These are phyloP conservation scores for Boechera retrofracta DNA, from an alignment of 345 rosid species.

Conservation along the genomic window DNA sequence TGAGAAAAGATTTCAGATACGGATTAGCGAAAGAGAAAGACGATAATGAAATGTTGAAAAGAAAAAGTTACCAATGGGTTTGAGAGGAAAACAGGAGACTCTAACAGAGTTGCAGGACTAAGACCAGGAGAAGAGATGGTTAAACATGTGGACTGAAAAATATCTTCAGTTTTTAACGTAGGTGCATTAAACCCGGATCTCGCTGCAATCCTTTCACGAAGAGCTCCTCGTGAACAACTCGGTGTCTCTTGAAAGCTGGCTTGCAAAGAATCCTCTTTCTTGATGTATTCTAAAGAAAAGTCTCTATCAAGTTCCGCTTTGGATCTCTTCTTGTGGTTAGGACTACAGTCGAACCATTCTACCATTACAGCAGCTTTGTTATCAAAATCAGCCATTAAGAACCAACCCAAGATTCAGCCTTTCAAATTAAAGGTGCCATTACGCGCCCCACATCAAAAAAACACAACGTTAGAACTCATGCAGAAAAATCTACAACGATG, in stretches of 20 bases:
- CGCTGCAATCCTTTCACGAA: slow-evolving; percentile 76
- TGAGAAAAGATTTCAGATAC: slow-evolving; percentile 1
- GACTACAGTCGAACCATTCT: slow-evolving; percentile 73
- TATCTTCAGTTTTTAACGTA: slow-evolving; percentile 62
- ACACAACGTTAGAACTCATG: not conserved
- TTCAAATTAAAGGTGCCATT: not conserved
- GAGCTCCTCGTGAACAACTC: slow-evolving; percentile 56
- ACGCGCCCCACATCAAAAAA: not conserved
- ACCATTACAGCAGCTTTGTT: slow-evolving; percentile 65
- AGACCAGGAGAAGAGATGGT: slow-evolving; percentile 72
- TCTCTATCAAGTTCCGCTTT: slow-evolving; percentile 47
- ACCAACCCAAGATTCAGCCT: slow-evolving; percentile 35
- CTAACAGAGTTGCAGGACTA: slow-evolving; percentile 76
- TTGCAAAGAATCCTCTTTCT: slow-evolving; percentile 5
- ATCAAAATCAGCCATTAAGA: slow-evolving; percentile 63
- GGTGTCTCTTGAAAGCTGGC: slow-evolving; percentile 45
- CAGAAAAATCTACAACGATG: not conserved
- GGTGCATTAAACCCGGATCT: slow-evolving; percentile 82
- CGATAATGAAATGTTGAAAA: not conserved
- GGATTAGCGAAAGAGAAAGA: not conserved
- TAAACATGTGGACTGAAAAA: slow-evolving; percentile 59
- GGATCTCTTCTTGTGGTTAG: slow-evolving; percentile 60
- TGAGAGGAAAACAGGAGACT: slow-evolving; percentile 79
- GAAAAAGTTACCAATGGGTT: slow-evolving; percentile 61
- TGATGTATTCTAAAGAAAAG: slow-evolving; percentile 24